Evolutionary conservation across 331 rosid genomes (phyloP), one percentile per base, ranked within the genome.

Genomic region (Stylosanthes scabra): DNA sequence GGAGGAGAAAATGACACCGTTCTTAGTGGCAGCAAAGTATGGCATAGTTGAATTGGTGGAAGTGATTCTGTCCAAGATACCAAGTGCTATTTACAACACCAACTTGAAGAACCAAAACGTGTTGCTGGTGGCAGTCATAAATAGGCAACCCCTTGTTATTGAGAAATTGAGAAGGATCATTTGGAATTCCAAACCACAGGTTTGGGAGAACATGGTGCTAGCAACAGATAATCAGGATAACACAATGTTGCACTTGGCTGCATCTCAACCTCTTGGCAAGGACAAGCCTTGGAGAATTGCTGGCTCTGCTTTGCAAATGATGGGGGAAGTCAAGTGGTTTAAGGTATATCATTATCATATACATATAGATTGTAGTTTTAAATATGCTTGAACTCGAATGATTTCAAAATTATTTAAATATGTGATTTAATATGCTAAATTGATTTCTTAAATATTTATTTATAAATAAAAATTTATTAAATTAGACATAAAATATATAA

Each of bases 251-350:
- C 46, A 42, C 3, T 42, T 42, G 46, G 46, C 46, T 0, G 46
- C 46, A 42, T 3, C 4, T 3, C 46, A 42, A 8, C 2, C 46
- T 7, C 46, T 7, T 1, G 10, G 11, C 9, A 9, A 9, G 46
- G 46, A 42, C 10, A 42, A 42, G 46, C 75, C 71, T 16, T 86
- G 90, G 86, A 64, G 40, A 8, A 78, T 81, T 4, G 75, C 87
- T 8, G 84, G 85, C 1, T 69, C 78, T 3, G 81, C 89, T 34
- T 40, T 85, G 79, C 89, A 86, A 77, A 82, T 86, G 87, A 83
- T 83, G 66, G 82, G 85, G 77, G 87, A 85, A 37, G 64, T 85
- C 68, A 85, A 79, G 41, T 85, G 89, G 87, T 85, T 64, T 44
- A 74, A 85, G 84, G 89, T 85, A 57, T 34, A 34, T 34, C 39